Base-by-base conservation (phyloP, 75 land plant genomes). In the Selaginella moellendorffii region DNA sequence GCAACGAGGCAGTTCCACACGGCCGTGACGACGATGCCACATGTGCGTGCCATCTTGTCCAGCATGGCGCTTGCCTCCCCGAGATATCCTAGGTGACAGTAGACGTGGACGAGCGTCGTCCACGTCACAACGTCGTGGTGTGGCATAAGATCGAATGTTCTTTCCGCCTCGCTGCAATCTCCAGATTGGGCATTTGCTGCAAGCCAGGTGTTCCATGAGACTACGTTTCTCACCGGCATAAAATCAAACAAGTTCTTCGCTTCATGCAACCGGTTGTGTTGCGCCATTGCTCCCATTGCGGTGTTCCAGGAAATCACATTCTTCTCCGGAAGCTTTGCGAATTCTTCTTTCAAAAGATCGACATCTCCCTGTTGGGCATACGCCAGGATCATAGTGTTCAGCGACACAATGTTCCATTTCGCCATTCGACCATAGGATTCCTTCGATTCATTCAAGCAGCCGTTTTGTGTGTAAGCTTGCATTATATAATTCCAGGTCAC, bases 101-200 rank as follows among this genome's bases (percentile, higher is more conserved):
- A 36, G 10, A 14, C 46, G 10, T 36, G 46, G 10, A 36, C 46
- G 46, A 81, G 71, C 2, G 79, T 58, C 36, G 77, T 81, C 73
- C 73, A 81, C n/a, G 83, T 46, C 9, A 71, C 58, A n/a, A 65
- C 56, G 60, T 71, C 76, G 63, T 30, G 73, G 2, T 1, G 52
- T 12, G 5, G 23, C 77, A 81, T 77, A 14, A 19, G 18, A 28
- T 81, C 74, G 31, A 81, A 81, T 52, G 63, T 28, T 65, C 29
- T 2, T 10, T 68, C 51, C 0, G 83, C 83, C 21, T 20, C 8
- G 14, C 24, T 65, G 46, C 64, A 2, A 1, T 8, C 14, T 2
- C 78, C 77, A n/a, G n/a, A n/a, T n/a, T n/a, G n/a, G n/a, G n/a
- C n/a, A 5, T 14, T 14, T 36, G 46, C 46, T 36, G 46, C 46